Evolutionary conservation across 495 filamentous ascomycete genomes (phyloP), one percentile per base, ranked within the genome.

Genomic region (Penicillium nucicola): DNA sequence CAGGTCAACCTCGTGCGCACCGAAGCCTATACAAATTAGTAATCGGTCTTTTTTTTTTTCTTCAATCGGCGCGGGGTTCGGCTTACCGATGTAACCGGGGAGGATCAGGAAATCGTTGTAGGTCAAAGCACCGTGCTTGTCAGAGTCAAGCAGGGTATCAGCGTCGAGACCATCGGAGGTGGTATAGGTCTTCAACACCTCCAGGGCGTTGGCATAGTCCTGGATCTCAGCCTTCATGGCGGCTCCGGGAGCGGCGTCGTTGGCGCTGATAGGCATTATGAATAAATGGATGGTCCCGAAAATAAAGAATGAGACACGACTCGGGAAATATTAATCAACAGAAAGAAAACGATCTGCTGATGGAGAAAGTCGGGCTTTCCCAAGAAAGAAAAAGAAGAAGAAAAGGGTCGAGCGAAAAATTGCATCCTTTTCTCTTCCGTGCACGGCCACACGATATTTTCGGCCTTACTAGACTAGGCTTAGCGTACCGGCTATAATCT

Each of bases 91-190:
- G 65, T 82, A 85, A 58, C 82, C 83, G 22, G 80, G 83, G 51
- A 87, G 70, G 45, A 87, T 66, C 15, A 87, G 76, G 70, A 87
- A 87, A 62, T 87, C 84, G 68, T 87, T 87, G 70, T 85, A 89
- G 42, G 93, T 97, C 69, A 99, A 77, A 50, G 93, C 93, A 52
- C 93, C 93, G 66, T 87, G 84, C 62, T 79, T 84, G 70, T 85
- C 87, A 39, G 92, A 89, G 74, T 97, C 88, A 50, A 97, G 77
- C 39, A 99, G 77, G 40, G 87, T 84, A 56, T 86, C 77, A 53
- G 88, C 83, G 68, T 88, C 84, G 52, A 99, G 82, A 51, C 93
- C 93, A 83, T 97, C 93, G 55, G 74, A 72, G 66, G 74, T 76
- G 28, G 77, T 48, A 65, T 96, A 97, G 42, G 75, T 76, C 60